These are phyloP conservation scores for Botrytis fragariae DNA, from an alignment of 2,329 filamentous ascomycete species.

Conservation along the genomic window DNA sequence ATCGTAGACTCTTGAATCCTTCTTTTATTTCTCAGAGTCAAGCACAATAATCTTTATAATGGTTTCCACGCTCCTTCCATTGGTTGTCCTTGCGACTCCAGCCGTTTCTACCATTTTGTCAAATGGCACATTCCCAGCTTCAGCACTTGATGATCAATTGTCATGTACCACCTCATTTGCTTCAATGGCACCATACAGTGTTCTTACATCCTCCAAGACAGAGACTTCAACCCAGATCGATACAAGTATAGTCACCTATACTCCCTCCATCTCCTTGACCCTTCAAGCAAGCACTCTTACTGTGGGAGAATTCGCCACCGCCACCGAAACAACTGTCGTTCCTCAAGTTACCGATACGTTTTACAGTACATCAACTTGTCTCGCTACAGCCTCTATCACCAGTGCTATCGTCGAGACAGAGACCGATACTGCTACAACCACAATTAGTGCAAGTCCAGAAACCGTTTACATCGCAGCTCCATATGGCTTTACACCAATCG, in stretches of 20 bases:
- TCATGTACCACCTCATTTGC: conserved; percentile 1
- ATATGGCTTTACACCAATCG: background rate
- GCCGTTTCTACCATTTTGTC: conserved; percentile 4
- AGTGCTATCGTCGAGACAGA: background rate
- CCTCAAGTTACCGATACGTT: conserved; percentile 1
- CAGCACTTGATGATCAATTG: background rate
- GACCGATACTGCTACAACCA: background rate
- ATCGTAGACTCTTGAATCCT: conserved; percentile 6
- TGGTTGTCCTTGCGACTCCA: conserved; percentile 1
- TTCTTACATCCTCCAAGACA: background rate
- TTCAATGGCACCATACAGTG: background rate
- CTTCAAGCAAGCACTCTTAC: background rate
- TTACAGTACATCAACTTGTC: background rate
- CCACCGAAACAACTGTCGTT: background rate
- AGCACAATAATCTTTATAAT: background rate
- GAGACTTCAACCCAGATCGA: background rate
- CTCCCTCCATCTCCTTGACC: background rate
- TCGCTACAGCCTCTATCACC: background rate
- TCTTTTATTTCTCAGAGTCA: background rate
- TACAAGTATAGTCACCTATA: conserved; percentile 3
- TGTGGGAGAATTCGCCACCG: background rate
- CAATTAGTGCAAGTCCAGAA: background rate
- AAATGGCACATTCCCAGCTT: background rate
- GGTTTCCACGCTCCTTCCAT: conserved; percentile 6
- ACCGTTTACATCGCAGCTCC: background rate